Conservation (phyloP, 116 monocot genomes). For the Trichopus zeylanicus region DNA sequence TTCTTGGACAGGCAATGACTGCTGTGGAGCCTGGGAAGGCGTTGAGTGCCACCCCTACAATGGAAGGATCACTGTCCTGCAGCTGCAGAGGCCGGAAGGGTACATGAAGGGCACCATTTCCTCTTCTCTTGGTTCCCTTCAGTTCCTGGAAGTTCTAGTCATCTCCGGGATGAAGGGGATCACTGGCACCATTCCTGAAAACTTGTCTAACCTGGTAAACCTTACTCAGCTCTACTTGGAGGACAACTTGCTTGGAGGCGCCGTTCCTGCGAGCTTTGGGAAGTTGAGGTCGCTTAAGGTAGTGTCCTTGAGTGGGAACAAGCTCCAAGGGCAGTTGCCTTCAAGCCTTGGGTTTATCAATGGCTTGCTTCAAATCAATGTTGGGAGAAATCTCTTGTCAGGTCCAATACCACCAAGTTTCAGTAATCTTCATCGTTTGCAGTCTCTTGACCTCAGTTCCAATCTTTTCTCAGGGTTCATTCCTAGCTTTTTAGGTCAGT, state of each 20-base stretch:
- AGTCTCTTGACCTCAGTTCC: constrained; percentile 51
- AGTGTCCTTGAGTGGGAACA: constrained; percentile 55
- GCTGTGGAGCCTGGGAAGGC: constrained; percentile 75
- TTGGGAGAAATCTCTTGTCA: constrained; percentile 44
- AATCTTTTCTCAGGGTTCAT: constrained; percentile 56
- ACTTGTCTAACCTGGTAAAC: constrained; percentile 25
- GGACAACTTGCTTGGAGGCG: constrained; percentile 42
- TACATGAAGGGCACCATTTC: constrained; percentile 72
- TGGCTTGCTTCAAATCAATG: constrained; percentile 51
- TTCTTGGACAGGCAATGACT: constrained; percentile 51
- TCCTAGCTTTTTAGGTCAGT: constrained; percentile 44
- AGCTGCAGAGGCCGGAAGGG: constrained; percentile 25
- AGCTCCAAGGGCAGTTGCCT: constrained; percentile 43
- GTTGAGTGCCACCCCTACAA: constrained; percentile 51
- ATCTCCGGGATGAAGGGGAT: constrained; percentile 69
- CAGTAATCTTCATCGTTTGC: constrained; percentile 25
- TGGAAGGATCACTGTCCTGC: constrained; percentile 42
- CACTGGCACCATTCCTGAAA: constrained; percentile 44
- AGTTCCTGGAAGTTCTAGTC: constrained; percentile 42
- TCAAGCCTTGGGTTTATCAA: constrained; percentile 25
- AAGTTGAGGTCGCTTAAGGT: constrained; percentile 22
- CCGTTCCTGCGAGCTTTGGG: constrained; percentile 48
- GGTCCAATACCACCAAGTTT: constrained; percentile 39
- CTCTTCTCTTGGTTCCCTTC: constrained; percentile 43
- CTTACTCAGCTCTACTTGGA: constrained; percentile 82